Percentiles rank a stretch among this genome's conserved stretches.
phyloP scores from a whole-genome alignment of 2,329 filamentous ascomycete genomes.

The Calonectria ilicicola region DNA sequence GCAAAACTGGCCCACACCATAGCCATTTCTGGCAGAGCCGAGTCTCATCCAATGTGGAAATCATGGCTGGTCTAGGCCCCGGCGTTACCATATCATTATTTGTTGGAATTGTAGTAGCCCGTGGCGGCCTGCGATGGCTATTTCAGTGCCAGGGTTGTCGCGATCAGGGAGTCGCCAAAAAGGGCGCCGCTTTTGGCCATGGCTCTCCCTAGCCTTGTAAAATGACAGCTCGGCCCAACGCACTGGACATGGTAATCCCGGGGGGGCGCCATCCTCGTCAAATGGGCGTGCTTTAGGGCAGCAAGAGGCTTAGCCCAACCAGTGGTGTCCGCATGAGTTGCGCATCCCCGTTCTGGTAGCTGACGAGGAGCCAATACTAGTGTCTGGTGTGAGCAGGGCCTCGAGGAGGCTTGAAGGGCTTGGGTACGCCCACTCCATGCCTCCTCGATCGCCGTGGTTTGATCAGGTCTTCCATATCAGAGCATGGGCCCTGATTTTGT shows the following conservation, averaged over 20 bases:
- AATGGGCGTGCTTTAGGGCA: not conserved
- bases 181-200: slow-evolving; percentile 1
- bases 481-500: not conserved
- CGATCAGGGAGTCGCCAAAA: not conserved
- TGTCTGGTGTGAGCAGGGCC: not conserved
- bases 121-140: not conserved
- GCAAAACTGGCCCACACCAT: slow-evolving; percentile 15
- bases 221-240: not conserved
- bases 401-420: not conserved
- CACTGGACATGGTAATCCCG: not conserved
- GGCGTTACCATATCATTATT: not conserved
- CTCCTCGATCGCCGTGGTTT: not conserved
- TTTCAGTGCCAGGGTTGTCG: not conserved
- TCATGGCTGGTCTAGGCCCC: not conserved
- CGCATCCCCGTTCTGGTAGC: not conserved
- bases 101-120: not conserved
- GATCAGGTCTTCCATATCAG: not conserved
- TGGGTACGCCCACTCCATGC: not conserved
- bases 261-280: not conserved
- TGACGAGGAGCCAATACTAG: not conserved
- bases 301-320: not conserved
- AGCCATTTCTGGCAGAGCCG: not conserved
- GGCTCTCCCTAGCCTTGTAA: not conserved
- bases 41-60: slow-evolving; percentile 4
- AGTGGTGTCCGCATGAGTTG: not conserved